These are phyloP conservation scores for Zelopaecilomyces penicillatus DNA, from an alignment of 2,329 filamentous ascomycete species.

Conservation along the genomic window DNA sequence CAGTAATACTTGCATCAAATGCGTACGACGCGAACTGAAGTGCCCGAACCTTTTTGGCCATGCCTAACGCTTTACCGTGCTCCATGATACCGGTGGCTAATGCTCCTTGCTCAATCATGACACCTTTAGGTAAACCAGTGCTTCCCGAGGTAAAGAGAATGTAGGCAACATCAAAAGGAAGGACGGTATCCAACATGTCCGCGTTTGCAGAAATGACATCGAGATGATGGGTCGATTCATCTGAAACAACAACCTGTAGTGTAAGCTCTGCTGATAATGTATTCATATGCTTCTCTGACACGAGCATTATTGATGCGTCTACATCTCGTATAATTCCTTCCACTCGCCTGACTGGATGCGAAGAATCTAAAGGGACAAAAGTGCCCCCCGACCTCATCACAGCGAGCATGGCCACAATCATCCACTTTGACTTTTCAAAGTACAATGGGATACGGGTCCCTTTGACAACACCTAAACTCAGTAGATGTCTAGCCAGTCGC, in stretches of 20 bases:
- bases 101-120: slow-evolving; percentile 1
- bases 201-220: background rate
- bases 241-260: background rate
- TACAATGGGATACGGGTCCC: background rate
- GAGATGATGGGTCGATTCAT: background rate
- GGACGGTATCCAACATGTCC: background rate
- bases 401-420: background rate
- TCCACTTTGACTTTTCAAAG: background rate
- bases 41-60: slow-evolving; percentile 9
- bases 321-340: background rate
- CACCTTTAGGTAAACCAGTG: slow-evolving; percentile 1
- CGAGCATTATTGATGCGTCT: background rate
- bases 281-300: background rate
- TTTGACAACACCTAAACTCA: background rate
- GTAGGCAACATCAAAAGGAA: background rate
- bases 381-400: background rate
- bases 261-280: background rate
- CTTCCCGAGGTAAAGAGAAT: slow-evolving; percentile 2
- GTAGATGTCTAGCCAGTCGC: background rate
- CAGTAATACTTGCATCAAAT: slow-evolving; percentile 15
- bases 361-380: background rate
- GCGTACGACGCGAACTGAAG: slow-evolving; percentile 18
- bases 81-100: background rate
- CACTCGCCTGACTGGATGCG: background rate
- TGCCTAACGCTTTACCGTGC: background rate